Base-by-base conservation (phyloP, 2,329 filamentous ascomycete genomes). In the Colletotrichum destructivum region DNA sequence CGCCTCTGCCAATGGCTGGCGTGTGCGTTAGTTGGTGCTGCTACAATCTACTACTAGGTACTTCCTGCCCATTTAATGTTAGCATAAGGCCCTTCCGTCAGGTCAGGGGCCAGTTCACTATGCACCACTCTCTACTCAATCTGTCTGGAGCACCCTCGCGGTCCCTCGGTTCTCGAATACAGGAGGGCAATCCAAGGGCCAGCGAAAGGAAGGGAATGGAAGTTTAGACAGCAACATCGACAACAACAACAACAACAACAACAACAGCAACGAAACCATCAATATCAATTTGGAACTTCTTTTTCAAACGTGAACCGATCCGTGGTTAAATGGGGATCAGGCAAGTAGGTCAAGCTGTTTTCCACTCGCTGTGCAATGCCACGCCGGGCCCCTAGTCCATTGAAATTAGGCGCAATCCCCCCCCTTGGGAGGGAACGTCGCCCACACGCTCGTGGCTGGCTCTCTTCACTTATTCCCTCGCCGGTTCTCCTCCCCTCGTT, bases 351-450 rank as follows among this genome's bases (percentile, higher is more conserved):
- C 23, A 26, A 51, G 47, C 31, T 40, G 38, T 21, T 55, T 70
- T 47, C 62, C 67, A 55, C 55, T 55, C 62, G 60, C 59, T 47
- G 31, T 63, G 46, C 54, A 40, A 60, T 71, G 64, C 69, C 44
- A 46, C 65, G 69, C 54, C 65, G 54, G 63, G 12, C 51, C 67
- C 65, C 69, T 64, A 59, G 69, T 69, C 69, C n/a, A 57, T 69
- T 71, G 59, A 71, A 69, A 71, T 71, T 71, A 47, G 64, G 38
- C 61, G 16, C 35, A 52, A 63, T 23, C 52, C 69, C 56, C 64
- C 65, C 46, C 42, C 38, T 12, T 11, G 35, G 8, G 35, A 52
- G 51, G 56, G 35, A 47, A 49, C 31, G 44, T 46, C 65, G 55
- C 54, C 57, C 44, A 55, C 54, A 59, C 52, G 42, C 62, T 71